A percentile compares a stretch with the other conserved stretches of the same genome.
Conservation (phyloP, 495 filamentous ascomycete genomes). For the Penicillium riverlandense region DNA sequence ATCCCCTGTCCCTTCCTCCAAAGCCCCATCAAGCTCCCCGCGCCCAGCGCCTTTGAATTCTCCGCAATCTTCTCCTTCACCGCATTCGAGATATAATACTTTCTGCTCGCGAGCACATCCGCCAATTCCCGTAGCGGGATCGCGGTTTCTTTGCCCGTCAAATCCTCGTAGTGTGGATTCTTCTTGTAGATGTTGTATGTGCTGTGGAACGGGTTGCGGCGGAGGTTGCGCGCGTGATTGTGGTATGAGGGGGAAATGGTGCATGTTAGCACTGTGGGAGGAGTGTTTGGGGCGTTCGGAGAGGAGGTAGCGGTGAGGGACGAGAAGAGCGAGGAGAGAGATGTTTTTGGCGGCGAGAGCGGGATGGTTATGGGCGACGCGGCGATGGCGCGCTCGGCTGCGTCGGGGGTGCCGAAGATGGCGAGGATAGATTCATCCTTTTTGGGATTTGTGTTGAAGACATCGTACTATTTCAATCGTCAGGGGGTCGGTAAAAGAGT, state of each 20-base stretch:
- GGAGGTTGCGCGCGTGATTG: conserved; percentile 18
- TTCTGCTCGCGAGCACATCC: conserved; percentile 20
- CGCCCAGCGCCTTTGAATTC: conserved; percentile 14
- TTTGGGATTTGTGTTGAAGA: conserved; percentile 6
- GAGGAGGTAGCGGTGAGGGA: not conserved
- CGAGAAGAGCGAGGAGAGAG: not conserved
- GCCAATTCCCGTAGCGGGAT: conserved; percentile 23
- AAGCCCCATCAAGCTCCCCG: conserved; percentile 19
- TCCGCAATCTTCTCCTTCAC: conserved; percentile 8
- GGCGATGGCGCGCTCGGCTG: conserved; percentile 26
- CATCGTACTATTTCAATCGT: conserved; percentile 14
- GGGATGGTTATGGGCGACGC: conserved; percentile 26
- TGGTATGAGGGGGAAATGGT: conserved; percentile 16
- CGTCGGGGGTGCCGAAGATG: conserved; percentile 28
- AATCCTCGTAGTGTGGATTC: conserved; percentile 16
- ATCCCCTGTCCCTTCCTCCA: conserved; percentile 12
- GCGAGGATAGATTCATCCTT: conserved; percentile 14
- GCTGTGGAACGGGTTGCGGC: conserved; percentile 24
- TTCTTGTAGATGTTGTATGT: conserved; percentile 11
- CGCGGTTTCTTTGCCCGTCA: conserved; percentile 11
- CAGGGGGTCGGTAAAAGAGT: no score
- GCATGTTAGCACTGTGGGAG: conserved; percentile 12
- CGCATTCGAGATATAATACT: conserved; percentile 4
- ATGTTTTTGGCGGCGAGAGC: not conserved
- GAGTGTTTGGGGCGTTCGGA: not conserved